Percentiles rank a stretch among this genome's conserved stretches.
Evolutionary conservation across 768 basidiomycete species (phyloP).

Genomic region (Tulasnella sp.): DNA sequence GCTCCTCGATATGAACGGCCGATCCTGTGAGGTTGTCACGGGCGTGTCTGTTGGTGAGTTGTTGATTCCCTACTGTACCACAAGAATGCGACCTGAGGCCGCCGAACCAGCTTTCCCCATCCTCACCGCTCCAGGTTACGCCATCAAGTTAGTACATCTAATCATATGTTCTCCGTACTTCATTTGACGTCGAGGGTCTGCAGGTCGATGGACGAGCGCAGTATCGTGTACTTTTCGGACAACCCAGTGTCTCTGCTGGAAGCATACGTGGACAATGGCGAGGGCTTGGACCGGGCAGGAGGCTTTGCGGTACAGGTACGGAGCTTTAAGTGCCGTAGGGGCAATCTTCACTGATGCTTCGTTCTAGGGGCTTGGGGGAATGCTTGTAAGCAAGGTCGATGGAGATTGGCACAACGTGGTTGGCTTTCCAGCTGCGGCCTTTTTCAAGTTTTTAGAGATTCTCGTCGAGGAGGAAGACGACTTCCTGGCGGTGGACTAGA

Average conservation of each 20-base stretch:
- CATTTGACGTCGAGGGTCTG: not conserved
- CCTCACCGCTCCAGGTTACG: conserved; percentile 70
- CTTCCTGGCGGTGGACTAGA: conserved; percentile 45
- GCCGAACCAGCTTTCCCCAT: conserved; percentile 62
- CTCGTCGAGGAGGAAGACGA: conserved; percentile 71
- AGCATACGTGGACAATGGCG: conserved; percentile 80
- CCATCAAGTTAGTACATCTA: conserved; percentile 50
- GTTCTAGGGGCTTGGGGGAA: conserved; percentile 67
- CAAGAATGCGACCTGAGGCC: not conserved
- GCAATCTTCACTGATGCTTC: not conserved
- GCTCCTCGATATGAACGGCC: conserved; percentile 82
- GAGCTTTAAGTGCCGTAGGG: not conserved
- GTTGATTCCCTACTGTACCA: not conserved
- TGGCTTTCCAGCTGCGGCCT: conserved; percentile 85
- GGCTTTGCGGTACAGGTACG: conserved; percentile 90
- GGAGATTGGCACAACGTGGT: conserved; percentile 89
- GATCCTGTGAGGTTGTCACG: conserved; percentile 86
- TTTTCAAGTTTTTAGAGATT: conserved; percentile 68
- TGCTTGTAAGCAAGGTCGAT: conserved; percentile 79
- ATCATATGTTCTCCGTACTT: not conserved
- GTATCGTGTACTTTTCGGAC: conserved; percentile 71
- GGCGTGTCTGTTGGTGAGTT: conserved; percentile 74
- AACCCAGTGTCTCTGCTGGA: conserved; percentile 54
- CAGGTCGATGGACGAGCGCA: conserved; percentile 79
- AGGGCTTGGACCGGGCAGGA: conserved; percentile 84